These are phyloP conservation scores for Gentiana macrophylla DNA, from an alignment of 257 asterid genomes.

Conservation along the genomic window DNA sequence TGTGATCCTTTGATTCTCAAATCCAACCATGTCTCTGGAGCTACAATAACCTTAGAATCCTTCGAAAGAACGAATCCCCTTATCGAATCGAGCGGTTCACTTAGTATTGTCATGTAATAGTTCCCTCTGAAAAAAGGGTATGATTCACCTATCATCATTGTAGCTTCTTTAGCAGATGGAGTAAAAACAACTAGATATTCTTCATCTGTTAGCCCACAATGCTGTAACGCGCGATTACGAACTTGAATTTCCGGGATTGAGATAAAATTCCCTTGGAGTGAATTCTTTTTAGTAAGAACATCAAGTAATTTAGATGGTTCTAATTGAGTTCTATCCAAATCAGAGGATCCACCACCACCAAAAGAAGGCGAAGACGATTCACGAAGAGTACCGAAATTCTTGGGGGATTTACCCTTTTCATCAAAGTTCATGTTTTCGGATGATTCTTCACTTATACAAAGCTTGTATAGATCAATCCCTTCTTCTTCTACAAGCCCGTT, in stretches of 20 bases:
- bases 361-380: constrained; percentile 25
- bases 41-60: constrained; percentile 51
- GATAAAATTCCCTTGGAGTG: constrained; percentile 45
- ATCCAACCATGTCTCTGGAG: constrained; percentile 68
- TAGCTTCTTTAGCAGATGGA: constrained; percentile 34
- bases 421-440: constrained; percentile 26
- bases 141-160: constrained; percentile 58
- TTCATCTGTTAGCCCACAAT: constrained; percentile 51
- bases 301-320: constrained; percentile 57
- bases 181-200: constrained; percentile 50
- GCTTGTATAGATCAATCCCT: constrained; percentile 55
- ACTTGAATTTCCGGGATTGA: constrained; percentile 80
- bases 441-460: constrained; percentile 46
- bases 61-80: constrained; percentile 31
- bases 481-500: constrained; percentile 68
- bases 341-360: constrained; percentile 26
- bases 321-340: constrained; percentile 4
- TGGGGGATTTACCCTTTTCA: constrained; percentile 30
- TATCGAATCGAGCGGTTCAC: constrained; percentile 33
- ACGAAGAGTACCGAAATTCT: constrained; percentile 13
- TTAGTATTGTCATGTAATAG: constrained; percentile 53
- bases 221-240: constrained; percentile 49
- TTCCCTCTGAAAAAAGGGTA: constrained; percentile 76
- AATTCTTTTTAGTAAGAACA: constrained; percentile 37
- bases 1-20: constrained; percentile 86